Conservation (phyloP, 441 rosid genomes). For the Raphanus hybrid region DNA sequence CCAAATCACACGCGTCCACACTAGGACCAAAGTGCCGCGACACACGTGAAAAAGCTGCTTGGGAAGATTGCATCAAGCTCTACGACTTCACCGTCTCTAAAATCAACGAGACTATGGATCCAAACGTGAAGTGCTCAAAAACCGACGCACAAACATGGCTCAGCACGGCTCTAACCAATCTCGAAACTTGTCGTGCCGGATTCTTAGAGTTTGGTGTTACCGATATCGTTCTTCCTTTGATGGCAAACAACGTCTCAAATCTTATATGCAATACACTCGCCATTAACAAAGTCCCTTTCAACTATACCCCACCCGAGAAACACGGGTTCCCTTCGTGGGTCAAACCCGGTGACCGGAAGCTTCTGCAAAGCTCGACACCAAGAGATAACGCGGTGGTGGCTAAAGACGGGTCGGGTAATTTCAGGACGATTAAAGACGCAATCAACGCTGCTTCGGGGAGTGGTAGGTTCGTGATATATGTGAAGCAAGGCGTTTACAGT, state of each 20-base stretch:
- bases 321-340: conserved; percentile 66
- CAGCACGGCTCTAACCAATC: conserved; percentile 65
- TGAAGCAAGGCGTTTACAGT: conserved; percentile 58
- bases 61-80: conserved; percentile 61
- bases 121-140: conserved; percentile 44
- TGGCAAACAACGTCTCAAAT: conserved; percentile 64
- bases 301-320: conserved; percentile 42
- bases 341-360: conserved; percentile 61
- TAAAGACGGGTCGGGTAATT: conserved; percentile 64
- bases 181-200: conserved; percentile 60
- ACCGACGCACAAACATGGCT: conserved; percentile 70
- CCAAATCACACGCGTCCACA: conserved; percentile 40
- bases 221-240: conserved; percentile 52
- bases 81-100: conserved; percentile 52
- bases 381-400: conserved; percentile 57
- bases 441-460: conserved; percentile 52
- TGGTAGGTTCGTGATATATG: conserved; percentile 56
- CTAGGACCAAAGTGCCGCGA: conserved; percentile 58
- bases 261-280: conserved; percentile 61
- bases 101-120: conserved; percentile 51
- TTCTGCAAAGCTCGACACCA: conserved; percentile 52
- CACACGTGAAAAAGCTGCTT: conserved; percentile 56
- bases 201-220: conserved; percentile 59
- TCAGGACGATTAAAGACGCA: conserved; percentile 58
- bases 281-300: conserved; percentile 53